Evolutionary conservation across 306 rosid species (phyloP).

Genomic region (Inga leiocalycina): DNA sequence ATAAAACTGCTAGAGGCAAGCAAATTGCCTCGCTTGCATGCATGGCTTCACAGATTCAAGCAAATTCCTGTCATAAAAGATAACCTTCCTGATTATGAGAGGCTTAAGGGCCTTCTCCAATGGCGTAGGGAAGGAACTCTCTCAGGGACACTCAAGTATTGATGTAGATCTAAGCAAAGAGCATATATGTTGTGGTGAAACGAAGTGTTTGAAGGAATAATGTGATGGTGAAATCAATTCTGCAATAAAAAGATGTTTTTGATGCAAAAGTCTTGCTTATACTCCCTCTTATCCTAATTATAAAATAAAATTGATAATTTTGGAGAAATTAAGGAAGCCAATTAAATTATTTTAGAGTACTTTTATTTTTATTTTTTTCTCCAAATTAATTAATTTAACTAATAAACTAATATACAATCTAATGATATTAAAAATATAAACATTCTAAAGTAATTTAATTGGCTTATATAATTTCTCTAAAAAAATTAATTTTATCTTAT

Average conservation of each 20-base stretch:
- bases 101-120: conserved; percentile 1
- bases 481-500: no score
- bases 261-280: neutral
- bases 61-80: conserved; percentile 22
- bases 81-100: conserved; percentile 18
- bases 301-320: no score
- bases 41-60: conserved; percentile 13
- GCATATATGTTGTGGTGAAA: neutral
- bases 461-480: no score
- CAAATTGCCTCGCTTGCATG: conserved; percentile 23
- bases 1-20: conserved; percentile 24
- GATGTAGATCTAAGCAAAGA: neutral
- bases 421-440: no score
- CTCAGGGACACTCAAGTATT: neutral
- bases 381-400: no score
- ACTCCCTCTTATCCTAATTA: no score
- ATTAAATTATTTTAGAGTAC: no score
- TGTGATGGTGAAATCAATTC: neutral
- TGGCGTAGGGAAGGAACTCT: conserved; percentile 11
- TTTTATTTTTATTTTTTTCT: no score
- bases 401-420: no score
- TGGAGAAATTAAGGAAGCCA: no score
- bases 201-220: neutral
- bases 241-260: neutral
- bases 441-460: no score